These are phyloP conservation scores for Boletus sensibilis DNA, from an alignment of 768 basidiomycete genomes.

Conservation along the genomic window DNA sequence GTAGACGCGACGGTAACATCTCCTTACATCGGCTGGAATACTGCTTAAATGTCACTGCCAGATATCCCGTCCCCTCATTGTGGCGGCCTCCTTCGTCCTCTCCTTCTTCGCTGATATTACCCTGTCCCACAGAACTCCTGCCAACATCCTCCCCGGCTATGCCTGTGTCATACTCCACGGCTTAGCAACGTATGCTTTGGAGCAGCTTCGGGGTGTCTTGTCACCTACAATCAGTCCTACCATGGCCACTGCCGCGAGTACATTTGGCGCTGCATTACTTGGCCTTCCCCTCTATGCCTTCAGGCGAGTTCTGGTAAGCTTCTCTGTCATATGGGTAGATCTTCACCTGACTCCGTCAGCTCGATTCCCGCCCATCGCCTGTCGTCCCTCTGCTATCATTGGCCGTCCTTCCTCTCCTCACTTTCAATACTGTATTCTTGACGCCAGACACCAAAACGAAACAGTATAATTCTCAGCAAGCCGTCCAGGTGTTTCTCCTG, in stretches of 20 bases:
- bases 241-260: constrained; percentile 54
- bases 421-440: constrained; percentile 61
- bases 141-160: constrained; percentile 58
- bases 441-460: constrained; percentile 50
- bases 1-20: constrained; percentile 50
- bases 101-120: constrained; percentile 58
- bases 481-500: constrained; percentile 54
- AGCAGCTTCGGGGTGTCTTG: constrained; percentile 59
- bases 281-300: constrained; percentile 65
- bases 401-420: constrained; percentile 57
- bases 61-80: constrained; percentile 49
- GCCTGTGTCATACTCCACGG: constrained; percentile 61
- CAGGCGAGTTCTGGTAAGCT: constrained; percentile 55
- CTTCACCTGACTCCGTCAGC: constrained; percentile 34
- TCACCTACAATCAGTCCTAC: constrained; percentile 57
- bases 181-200: constrained; percentile 56
- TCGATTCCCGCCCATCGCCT: constrained; percentile 50
- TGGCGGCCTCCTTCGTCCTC: constrained; percentile 49
- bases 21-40: constrained; percentile 41
- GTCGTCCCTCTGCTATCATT: constrained; percentile 57
- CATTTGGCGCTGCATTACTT: constrained; percentile 61
- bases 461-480: constrained; percentile 47
- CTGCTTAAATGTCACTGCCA: constrained; percentile 24
- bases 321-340: neutral
- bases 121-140: constrained; percentile 39